Evolutionary conservation across 2,329 filamentous ascomycete genomes (phyloP).

Genomic region (Neofusicoccum cordaticola): DNA sequence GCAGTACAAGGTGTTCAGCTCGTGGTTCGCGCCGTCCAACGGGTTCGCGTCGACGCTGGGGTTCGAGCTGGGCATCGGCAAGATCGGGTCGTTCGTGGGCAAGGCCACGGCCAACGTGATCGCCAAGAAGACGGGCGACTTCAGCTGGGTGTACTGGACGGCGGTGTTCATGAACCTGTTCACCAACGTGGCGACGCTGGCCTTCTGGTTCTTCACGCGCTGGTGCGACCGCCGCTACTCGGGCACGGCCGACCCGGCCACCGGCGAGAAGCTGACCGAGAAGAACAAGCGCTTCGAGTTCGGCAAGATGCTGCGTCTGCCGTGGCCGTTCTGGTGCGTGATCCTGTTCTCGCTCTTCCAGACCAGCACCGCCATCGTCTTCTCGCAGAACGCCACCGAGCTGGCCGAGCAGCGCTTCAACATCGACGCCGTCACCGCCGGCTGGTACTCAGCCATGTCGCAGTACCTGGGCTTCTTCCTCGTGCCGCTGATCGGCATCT

Average conservation of each 20-base stretch:
- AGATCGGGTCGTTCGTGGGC: constrained; percentile 60
- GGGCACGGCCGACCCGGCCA: constrained; percentile 53
- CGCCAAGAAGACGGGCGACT: constrained; percentile 56
- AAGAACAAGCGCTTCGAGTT: constrained; percentile 44
- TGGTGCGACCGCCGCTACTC: constrained; percentile 50
- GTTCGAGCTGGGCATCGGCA: constrained; percentile 60
- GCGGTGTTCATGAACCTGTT: constrained; percentile 64
- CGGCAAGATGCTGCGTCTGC: constrained; percentile 54
- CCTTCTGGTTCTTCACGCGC: constrained; percentile 57
- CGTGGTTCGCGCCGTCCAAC: constrained; percentile 59
- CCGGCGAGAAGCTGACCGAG: constrained; percentile 59
- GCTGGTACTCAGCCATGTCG: constrained; percentile 58
- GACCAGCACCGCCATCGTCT: constrained; percentile 55
- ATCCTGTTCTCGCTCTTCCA: constrained; percentile 57
- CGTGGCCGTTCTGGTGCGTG: constrained; percentile 60
- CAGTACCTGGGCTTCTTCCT: constrained; percentile 60
- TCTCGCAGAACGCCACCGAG: constrained; percentile 59
- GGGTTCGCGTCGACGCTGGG: constrained; percentile 62
- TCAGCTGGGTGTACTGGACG: constrained; percentile 62
- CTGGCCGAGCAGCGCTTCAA: constrained; percentile 59
- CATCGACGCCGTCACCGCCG: constrained; percentile 53
- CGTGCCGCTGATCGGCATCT: constrained; percentile 55
- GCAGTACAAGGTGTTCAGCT: constrained; percentile 64
- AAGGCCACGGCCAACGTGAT: constrained; percentile 61
- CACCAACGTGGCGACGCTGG: constrained; percentile 54